Conservation (phyloP, 2,329 filamentous ascomycete species). For the Aspergillus niger region DNA sequence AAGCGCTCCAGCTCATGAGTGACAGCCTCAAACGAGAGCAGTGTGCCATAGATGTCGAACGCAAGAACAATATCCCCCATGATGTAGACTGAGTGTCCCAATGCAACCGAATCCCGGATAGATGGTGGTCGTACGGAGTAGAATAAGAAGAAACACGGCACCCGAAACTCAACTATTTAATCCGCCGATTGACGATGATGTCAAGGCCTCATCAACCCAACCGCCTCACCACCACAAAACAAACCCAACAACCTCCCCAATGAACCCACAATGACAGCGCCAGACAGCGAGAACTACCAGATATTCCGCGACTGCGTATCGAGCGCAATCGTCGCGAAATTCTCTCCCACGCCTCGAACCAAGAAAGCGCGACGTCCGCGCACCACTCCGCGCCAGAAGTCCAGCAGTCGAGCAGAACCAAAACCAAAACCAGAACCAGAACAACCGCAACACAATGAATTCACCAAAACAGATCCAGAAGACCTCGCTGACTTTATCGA, state of each 20-base stretch:
- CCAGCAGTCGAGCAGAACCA: not conserved
- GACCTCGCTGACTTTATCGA: conserved; percentile 80
- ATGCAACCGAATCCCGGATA: too few species aligned
- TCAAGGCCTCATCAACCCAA: not conserved
- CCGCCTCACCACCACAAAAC: not conserved
- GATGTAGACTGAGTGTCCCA: not conserved
- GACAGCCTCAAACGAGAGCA: conserved; percentile 72
- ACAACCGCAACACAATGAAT: not conserved
- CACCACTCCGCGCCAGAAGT: not conserved
- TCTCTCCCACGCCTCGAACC: conserved; percentile 49
- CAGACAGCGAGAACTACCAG: conserved; percentile 59
- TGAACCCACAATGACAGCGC: conserved; percentile 26
- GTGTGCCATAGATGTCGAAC: conserved; percentile 75
- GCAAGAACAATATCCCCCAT: conserved; percentile 56
- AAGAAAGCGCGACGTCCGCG: conserved; percentile 34
- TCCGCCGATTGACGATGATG: conserved; percentile 2
- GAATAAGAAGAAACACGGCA: not conserved
- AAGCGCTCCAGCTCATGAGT: conserved; percentile 58
- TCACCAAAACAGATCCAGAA: conserved; percentile 53
- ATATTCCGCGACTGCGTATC: conserved; percentile 75
- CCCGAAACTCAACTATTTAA: too few species aligned
- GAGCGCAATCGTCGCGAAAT: conserved; percentile 65
- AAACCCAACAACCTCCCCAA: not conserved
- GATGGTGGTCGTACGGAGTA: too few species aligned
- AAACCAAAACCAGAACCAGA: not conserved